A percentile compares a stretch with the other conserved stretches of the same genome.
phyloP scores from a whole-genome alignment of 495 filamentous ascomycete species.

The Aspergillus leporis region DNA sequence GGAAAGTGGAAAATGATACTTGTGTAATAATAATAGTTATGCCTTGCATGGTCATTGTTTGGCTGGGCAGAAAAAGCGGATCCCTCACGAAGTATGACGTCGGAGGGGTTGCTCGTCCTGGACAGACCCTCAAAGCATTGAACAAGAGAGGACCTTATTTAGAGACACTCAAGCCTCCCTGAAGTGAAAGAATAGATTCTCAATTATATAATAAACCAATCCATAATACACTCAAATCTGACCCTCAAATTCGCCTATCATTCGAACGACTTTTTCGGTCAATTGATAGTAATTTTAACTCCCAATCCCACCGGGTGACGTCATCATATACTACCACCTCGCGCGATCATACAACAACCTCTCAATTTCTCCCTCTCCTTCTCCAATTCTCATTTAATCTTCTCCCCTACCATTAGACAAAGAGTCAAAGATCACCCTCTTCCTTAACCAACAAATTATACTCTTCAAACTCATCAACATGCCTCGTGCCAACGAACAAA shows the following conservation, averaged over 20 bases:
- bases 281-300: neutral
- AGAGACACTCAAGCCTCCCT: neutral
- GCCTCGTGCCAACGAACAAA: conserved; percentile 73
- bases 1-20: neutral
- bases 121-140: neutral
- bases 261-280: neutral
- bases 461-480: conserved; percentile 48
- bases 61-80: conserved; percentile 2
- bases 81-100: conserved; percentile 18
- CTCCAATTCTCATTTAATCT: conserved; percentile 19
- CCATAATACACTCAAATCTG: neutral
- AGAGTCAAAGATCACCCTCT: neutral
- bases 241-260: neutral
- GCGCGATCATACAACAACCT: conserved; percentile 2
- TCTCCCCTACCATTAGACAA: neutral
- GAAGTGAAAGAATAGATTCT: neutral
- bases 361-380: conserved; percentile 16
- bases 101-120: conserved; percentile 2
- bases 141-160: neutral
- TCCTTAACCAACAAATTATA: neutral
- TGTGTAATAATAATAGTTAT: neutral
- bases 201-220: too few species aligned
- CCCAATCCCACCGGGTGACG: conserved; percentile 26
- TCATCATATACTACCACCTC: conserved; percentile 22
- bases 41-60: neutral